A percentile compares a stretch with the other conserved stretches of the same genome.
Evolutionary conservation across 176 grass and related monocot genomes (phyloP).

Genomic region (Juncus effusus): DNA sequence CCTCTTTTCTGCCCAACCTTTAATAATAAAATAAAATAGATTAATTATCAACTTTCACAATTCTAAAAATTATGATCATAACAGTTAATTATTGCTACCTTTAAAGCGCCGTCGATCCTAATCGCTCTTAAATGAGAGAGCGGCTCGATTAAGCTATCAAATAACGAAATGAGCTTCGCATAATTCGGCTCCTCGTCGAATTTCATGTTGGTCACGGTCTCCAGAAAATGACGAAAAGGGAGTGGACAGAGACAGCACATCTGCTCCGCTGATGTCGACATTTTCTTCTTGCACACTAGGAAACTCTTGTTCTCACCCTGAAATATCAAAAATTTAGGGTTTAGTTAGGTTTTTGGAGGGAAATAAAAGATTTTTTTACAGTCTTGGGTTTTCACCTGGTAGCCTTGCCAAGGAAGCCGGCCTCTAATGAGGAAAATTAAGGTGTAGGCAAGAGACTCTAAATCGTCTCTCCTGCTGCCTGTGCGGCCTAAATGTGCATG

Average conservation of each 20-base stretch:
- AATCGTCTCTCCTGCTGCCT: constrained; percentile 96
- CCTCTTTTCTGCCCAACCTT: constrained; percentile 97
- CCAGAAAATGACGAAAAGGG: constrained; percentile 87
- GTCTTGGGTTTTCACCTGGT: constrained; percentile 46
- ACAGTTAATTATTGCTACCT: constrained; percentile 46
- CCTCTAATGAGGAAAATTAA: constrained; percentile 95
- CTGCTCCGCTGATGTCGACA: constrained; percentile 86
- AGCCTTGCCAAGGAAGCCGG: constrained; percentile 97
- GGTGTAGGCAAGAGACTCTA: constrained; percentile 92
- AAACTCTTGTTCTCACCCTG: constrained; percentile 99
- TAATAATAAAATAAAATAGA: constrained; percentile 15
- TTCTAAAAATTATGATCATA: not conserved
- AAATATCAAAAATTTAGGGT: not conserved
- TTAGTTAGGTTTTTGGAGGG: constrained; percentile 10
- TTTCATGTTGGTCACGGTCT: constrained; percentile 95
- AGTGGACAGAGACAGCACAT: constrained; percentile 82
- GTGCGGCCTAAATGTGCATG: constrained; percentile 97
- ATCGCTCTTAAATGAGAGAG: constrained; percentile 77
- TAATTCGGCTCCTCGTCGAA: constrained; percentile 99
- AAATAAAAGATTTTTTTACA: constrained; percentile 11
- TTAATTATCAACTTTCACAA: not conserved
- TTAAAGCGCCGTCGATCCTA: constrained; percentile 94
- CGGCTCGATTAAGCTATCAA: constrained; percentile 92
- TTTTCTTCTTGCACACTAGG: constrained; percentile 99
- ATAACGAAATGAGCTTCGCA: constrained; percentile 85